Percentiles rank a stretch among this genome's conserved stretches.
Evolutionary conservation across 1,284 basidiomycete species (phyloP).

Genomic region (Blastosporella zonata): DNA sequence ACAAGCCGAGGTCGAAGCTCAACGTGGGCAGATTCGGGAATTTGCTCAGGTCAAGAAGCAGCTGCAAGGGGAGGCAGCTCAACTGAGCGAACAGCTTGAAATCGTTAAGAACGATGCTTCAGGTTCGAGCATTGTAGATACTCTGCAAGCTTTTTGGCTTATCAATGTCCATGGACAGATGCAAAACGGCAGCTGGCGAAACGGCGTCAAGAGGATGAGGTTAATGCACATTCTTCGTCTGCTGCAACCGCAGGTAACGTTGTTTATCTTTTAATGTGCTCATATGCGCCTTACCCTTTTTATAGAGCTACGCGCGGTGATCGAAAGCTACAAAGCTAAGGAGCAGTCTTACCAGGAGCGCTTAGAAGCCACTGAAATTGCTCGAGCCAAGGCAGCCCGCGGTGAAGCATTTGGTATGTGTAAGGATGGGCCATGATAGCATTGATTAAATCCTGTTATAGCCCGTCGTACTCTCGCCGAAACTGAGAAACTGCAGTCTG

Average conservation of each 20-base stretch:
- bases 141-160: not conserved
- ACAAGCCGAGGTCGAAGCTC: conserved; percentile 62
- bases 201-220: conserved; percentile 65
- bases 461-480: conserved; percentile 62
- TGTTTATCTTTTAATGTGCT: not conserved
- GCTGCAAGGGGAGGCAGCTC: conserved; percentile 53
- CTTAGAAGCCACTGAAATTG: conserved; percentile 71
- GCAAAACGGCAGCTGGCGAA: conserved; percentile 59
- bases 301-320: conserved; percentile 58
- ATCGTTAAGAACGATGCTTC: conserved; percentile 57
- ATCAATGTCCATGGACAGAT: conserved; percentile 32
- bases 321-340: conserved; percentile 67
- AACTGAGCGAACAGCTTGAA: conserved; percentile 57
- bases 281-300: not conserved
- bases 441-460: not conserved
- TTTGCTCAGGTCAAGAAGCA: conserved; percentile 53
- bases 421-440: not conserved
- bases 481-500: conserved; percentile 57
- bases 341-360: conserved; percentile 56
- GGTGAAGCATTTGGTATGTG: conserved; percentile 60
- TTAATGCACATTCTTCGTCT: conserved; percentile 55
- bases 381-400: conserved; percentile 60
- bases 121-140: conserved; percentile 32
- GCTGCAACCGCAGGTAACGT: conserved; percentile 55
- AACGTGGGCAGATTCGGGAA: conserved; percentile 60